A percentile compares a stretch with the other conserved stretches of the same genome.
Conservation (phyloP, 495 filamentous ascomycete species). For the Neurospora sublineolata region DNA sequence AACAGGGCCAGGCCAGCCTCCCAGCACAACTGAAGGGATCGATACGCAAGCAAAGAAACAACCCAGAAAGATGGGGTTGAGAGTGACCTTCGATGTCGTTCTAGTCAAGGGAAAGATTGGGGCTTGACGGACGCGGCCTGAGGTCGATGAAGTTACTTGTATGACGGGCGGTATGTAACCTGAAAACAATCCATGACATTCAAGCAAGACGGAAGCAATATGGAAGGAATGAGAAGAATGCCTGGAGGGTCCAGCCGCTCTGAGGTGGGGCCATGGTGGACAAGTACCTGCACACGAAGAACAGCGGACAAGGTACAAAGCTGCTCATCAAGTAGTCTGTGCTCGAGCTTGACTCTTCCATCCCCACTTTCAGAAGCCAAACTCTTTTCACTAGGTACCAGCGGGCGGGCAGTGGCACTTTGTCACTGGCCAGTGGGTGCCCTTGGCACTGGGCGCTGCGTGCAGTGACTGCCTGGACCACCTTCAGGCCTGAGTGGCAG, state of each 20-base stretch:
- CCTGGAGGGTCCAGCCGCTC: neutral
- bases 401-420: neutral
- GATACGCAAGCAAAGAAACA: neutral
- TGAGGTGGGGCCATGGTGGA: neutral
- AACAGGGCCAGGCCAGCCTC: neutral
- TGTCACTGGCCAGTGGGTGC: neutral
- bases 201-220: neutral
- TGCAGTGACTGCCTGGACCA: neutral
- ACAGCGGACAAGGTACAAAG: neutral
- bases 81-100: neutral
- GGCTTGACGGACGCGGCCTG: neutral
- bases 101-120: neutral
- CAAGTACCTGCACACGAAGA: neutral
- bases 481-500: neutral
- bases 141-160: neutral
- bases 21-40: neutral
- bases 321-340: neutral
- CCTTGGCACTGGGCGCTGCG: neutral
- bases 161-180: neutral
- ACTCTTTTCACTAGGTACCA: neutral
- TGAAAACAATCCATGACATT: neutral
- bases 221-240: neutral
- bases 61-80: neutral
- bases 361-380: neutral
- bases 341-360: neutral